Evolutionary conservation across 106 monocot genomes (phyloP), one percentile per base, ranked within the genome.

Genomic region (Allium cepa): DNA sequence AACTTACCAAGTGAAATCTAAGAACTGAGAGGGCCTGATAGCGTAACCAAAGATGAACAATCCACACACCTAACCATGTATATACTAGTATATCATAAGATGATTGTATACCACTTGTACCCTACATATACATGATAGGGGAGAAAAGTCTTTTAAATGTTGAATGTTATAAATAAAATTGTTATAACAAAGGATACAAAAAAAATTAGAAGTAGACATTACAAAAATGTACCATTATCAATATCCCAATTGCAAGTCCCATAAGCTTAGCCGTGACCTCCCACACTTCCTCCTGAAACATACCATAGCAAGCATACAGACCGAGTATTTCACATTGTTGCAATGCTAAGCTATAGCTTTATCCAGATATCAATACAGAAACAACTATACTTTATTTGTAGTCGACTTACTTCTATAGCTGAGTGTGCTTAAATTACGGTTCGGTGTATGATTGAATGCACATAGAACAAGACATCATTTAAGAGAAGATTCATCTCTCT

Each of bases 261-360:
- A 88, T 9, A n/a, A 97, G 71, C 72, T 97, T 91, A 67, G 96
- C 96, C 59, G 72, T 78, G 68, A 97, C 92, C 77, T 92, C 96
- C 96, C 96, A 97, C 11, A 97, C 96, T 88, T 97, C 96, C 68
- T 97, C 96, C 96, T 97, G 75, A 72, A 79, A 76, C 17, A 69
- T 53, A 28, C 53, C 52, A 68, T 0, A 11, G 7, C 49, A 65
- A 11, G 11, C 5, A 15, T 15, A 53, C 10, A 26, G 22, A 67
- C 5, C 4, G 26, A 16, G 26, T 12, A 16, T 10, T 18, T 47
- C 47, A 9, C 17, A 65, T 49, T 47, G 8, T 47, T 17, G 18
- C 17, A 64, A 9, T 49, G 58, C 26, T 11, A 46, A 9, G 26
- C 28, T 7, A 70, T 59, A 59, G 28, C 47, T 27, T 14, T 16